These are phyloP conservation scores for Tetrahymena borealis DNA, from an alignment of 73 alveolate species.

Conservation along the genomic window DNA sequence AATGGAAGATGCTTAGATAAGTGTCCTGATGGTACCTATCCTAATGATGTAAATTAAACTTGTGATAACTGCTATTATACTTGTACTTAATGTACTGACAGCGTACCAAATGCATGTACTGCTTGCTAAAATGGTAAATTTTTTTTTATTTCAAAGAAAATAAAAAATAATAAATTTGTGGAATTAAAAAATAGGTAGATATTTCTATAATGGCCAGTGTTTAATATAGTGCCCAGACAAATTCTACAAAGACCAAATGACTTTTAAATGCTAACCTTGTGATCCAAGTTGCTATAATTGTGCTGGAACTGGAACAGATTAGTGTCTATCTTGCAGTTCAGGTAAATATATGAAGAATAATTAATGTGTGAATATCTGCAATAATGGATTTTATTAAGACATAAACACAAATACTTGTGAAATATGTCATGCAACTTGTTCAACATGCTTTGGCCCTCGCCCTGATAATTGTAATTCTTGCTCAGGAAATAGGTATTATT, in stretches of 20 bases:
- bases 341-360: background rate
- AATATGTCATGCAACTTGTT: background rate
- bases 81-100: background rate
- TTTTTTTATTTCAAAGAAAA: background rate
- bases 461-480: background rate
- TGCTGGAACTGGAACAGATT: no score
- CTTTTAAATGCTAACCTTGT: background rate
- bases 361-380: background rate
- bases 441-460: background rate
- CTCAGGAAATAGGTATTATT: background rate
- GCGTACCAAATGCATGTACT: background rate
- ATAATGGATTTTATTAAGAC: background rate
- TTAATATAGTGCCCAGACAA: background rate
- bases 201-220: background rate
- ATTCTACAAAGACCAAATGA: background rate
- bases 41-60: background rate
- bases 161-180: background rate
- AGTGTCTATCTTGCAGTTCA: background rate
- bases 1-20: background rate
- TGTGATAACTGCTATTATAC: background rate
- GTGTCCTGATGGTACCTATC: background rate
- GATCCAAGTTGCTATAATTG: background rate
- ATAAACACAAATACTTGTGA: background rate
- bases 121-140: background rate
- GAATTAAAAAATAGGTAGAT: background rate